phyloP scores from a whole-genome alignment of 1,139 yeast species.

The Pichiaceae sp. region DNA sequence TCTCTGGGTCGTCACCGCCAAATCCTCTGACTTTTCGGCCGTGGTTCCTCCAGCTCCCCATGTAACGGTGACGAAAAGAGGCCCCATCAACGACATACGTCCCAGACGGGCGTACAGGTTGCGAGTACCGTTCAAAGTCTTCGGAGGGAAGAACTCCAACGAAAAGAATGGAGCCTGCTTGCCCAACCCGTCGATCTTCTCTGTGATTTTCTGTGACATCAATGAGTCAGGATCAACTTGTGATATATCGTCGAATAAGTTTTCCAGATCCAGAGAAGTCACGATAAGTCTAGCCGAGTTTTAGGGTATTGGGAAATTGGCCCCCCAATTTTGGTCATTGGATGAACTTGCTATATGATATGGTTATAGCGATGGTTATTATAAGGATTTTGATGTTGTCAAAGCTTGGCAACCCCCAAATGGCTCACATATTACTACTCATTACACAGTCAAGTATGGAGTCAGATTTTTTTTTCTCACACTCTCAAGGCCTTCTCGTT shows the following conservation, averaged over 20 bases:
- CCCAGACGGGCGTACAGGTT: constrained; percentile 79
- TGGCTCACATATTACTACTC: too few species aligned
- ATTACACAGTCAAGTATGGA: too few species aligned
- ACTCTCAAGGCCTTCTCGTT: too few species aligned
- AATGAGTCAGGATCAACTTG: constrained; percentile 5
- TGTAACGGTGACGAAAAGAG: constrained; percentile 84
- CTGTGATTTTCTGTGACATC: constrained; percentile 38
- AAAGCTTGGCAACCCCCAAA: too few species aligned
- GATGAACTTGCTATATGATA: too few species aligned
- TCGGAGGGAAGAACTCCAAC: constrained; percentile 95
- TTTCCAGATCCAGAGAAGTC: neutral
- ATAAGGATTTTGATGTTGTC: too few species aligned
- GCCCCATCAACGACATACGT: constrained; percentile 84
- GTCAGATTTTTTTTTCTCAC: too few species aligned
- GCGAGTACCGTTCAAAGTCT: constrained; percentile 68
- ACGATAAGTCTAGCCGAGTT: too few species aligned
- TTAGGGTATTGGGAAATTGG: too few species aligned
- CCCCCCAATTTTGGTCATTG: too few species aligned
- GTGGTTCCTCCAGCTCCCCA: constrained; percentile 99
- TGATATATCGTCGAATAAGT: constrained; percentile 7
- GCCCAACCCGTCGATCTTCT: constrained; percentile 39
- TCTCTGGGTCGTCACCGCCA: constrained; percentile 70
- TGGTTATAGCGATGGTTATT: too few species aligned
- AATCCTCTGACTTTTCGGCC: constrained; percentile 72
- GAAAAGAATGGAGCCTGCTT: constrained; percentile 60